Conservation (phyloP, 176 grass and related monocot genomes). For the Poa pratensis region DNA sequence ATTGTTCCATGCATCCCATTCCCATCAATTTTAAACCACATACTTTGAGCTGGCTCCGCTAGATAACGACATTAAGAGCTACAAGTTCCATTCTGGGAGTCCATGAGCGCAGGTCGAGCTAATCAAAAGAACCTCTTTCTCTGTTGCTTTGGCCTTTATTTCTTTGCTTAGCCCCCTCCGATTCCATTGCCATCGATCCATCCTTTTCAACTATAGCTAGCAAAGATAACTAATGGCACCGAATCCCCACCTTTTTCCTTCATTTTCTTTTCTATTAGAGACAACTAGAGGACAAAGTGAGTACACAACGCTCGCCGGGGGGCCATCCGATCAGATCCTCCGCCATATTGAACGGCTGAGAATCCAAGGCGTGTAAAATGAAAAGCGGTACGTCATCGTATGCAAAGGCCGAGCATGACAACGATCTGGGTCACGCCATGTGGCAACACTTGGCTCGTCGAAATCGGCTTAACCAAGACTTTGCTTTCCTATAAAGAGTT, state of each 20-base stretch:
- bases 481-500: not conserved
- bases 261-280: not conserved
- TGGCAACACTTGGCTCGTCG: not conserved
- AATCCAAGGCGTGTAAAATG: too few relatives aligned
- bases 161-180: conserved; percentile 9
- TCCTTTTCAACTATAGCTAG: not conserved
- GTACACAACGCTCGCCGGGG: not conserved
- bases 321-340: not conserved
- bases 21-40: not conserved
- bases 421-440: not conserved
- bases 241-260: not conserved
- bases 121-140: conserved; percentile 11
- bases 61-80: not conserved
- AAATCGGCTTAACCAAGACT: not conserved
- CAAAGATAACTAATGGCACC: not conserved
- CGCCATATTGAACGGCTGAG: not conserved
- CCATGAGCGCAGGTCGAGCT: not conserved
- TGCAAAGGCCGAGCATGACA: not conserved
- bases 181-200: not conserved
- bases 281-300: conserved; percentile 20
- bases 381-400: not conserved
- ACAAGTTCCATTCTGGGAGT: conserved; percentile 9
- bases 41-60: not conserved
- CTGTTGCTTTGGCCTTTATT: conserved; percentile 19
- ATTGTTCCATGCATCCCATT: conserved; percentile 1